These are phyloP conservation scores for Fraxinus dipetala DNA, from an alignment of 305 asterid genomes.

Conservation along the genomic window DNA sequence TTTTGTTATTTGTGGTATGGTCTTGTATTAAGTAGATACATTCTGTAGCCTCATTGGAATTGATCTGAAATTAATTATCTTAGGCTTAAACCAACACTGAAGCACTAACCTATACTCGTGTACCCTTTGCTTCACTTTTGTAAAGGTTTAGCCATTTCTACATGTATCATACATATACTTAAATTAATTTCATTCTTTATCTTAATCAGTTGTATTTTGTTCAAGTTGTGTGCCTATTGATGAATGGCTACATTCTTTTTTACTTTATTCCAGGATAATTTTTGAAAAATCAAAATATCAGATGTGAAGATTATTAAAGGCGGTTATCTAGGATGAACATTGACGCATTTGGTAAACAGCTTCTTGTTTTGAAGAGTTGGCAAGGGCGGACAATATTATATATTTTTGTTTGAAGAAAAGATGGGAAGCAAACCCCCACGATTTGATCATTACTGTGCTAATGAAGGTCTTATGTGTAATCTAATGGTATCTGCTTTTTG, in stretches of 20 bases:
- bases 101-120: background rate
- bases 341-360: background rate
- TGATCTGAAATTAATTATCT: background rate
- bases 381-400: background rate
- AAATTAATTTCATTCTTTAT: background rate
- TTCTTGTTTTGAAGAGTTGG: background rate
- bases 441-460: background rate
- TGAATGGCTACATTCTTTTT: background rate
- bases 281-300: background rate
- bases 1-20: background rate
- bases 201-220: background rate
- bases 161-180: background rate
- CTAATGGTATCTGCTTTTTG: background rate
- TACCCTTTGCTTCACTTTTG: background rate
- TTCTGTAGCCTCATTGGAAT: background rate
- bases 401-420: background rate
- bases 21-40: background rate
- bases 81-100: background rate
- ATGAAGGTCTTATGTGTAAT: background rate
- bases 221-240: background rate
- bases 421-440: background rate
- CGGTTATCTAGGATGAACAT: background rate
- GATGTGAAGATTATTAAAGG: background rate
- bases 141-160: background rate
- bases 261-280: background rate